Evolutionary conservation across 2,329 filamentous ascomycete genomes (phyloP).

Genomic region (Arthrobotrys sinensis): DNA sequence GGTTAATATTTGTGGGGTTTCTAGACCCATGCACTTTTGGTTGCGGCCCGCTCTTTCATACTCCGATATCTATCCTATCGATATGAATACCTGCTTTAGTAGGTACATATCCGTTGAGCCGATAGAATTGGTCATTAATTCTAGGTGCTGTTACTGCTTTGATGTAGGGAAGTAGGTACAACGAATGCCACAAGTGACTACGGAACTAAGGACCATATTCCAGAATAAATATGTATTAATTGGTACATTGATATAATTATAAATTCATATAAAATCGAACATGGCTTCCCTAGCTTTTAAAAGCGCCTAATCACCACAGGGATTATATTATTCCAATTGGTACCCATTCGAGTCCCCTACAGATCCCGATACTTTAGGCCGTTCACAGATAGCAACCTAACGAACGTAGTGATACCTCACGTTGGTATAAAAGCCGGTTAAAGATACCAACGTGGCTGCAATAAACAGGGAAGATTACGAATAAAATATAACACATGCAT

Average conservation of each 20-base stretch:
- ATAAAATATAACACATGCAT: background rate
- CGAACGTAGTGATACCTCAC: background rate
- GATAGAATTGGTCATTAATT: too few species aligned
- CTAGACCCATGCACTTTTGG: too few species aligned
- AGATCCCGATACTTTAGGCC: background rate
- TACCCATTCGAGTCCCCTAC: background rate
- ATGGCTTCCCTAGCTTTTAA: background rate
- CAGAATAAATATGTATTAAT: too few species aligned
- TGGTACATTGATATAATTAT: too few species aligned
- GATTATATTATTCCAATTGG: background rate
- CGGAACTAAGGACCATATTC: background rate
- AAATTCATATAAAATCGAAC: background rate
- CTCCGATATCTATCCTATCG: too few species aligned
- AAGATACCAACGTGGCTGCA: slow-evolving; percentile 27
- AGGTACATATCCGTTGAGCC: too few species aligned
- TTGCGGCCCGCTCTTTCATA: too few species aligned
- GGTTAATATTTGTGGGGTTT: too few species aligned
- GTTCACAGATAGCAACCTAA: background rate
- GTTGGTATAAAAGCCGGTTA: slow-evolving; percentile 2
- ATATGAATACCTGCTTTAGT: too few species aligned
- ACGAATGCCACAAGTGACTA: too few species aligned
- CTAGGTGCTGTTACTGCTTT: too few species aligned
- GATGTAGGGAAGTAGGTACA: background rate
- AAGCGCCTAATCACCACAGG: slow-evolving; percentile 10
- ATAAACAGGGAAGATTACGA: slow-evolving; percentile 11